Percentiles rank a stretch among this genome's conserved stretches.
Conservation (phyloP, 2,329 filamentous ascomycete species). For the Emergomyces orientalis region DNA sequence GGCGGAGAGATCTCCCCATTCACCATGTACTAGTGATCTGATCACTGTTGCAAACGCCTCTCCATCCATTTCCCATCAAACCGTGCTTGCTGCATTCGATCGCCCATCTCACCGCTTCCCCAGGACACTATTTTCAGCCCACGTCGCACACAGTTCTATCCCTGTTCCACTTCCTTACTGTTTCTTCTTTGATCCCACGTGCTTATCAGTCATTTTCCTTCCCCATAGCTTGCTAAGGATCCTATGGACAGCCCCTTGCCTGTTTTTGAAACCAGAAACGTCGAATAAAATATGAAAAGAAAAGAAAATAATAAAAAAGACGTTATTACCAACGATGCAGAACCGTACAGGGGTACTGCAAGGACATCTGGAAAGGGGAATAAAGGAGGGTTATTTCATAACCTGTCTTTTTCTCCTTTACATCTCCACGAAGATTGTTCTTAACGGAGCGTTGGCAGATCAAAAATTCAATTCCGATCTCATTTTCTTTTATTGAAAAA, state of each 20-base stretch:
- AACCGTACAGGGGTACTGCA: slow-evolving; percentile 57
- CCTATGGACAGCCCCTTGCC: neutral
- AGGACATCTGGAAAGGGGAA: slow-evolving; percentile 43
- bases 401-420: neutral
- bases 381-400: slow-evolving; percentile 20
- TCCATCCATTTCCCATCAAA: neutral
- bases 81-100: neutral
- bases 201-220: neutral
- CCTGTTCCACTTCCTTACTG: neutral
- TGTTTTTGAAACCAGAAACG: neutral
- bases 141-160: neutral
- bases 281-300: neutral
- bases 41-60: neutral
- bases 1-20: neutral
- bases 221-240: neutral
- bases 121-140: neutral
- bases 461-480: slow-evolving; percentile 23
- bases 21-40: neutral
- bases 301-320: neutral
- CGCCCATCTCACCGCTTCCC: neutral
- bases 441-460: slow-evolving; percentile 81
- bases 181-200: neutral
- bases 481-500: slow-evolving; percentile 19
- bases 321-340: slow-evolving; percentile 58
- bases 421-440: slow-evolving; percentile 49